Percentiles rank a stretch among this genome's conserved stretches.
These are phyloP conservation scores for Penicillium salamii DNA, from an alignment of 495 filamentous ascomycete species.

Conservation along the genomic window DNA sequence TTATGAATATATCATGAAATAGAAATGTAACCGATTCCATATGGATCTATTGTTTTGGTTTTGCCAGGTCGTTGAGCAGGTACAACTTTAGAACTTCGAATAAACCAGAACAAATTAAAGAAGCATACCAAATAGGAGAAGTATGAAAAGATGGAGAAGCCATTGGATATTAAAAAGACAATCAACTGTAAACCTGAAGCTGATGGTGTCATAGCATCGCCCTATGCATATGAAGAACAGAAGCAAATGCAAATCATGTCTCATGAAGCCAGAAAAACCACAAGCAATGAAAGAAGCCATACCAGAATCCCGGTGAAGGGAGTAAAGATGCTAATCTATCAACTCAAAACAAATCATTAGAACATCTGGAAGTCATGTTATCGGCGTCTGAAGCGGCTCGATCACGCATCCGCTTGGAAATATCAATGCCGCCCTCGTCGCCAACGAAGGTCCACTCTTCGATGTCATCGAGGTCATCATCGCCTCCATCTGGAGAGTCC, in stretches of 20 bases:
- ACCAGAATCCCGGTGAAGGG: background rate
- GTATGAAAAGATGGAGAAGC: background rate
- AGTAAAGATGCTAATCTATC: slow-evolving; percentile 2
- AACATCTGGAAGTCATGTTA: slow-evolving; percentile 14
- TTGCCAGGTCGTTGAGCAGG: background rate
- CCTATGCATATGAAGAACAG: slow-evolving; percentile 4
- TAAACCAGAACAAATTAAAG: background rate
- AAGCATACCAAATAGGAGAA: background rate
- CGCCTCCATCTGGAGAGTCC: slow-evolving; percentile 34
- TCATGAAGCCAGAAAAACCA: slow-evolving; percentile 6
- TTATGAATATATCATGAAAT: slow-evolving; percentile 11
- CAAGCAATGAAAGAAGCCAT: background rate
- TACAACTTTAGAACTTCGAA: too few species aligned
- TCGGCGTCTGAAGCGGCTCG: slow-evolving; percentile 29
- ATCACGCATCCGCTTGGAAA: slow-evolving; percentile 40
- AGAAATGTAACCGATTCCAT: slow-evolving; percentile 3
- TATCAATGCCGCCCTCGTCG: slow-evolving; percentile 59
- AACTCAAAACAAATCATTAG: slow-evolving; percentile 4
- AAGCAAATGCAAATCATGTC: slow-evolving; percentile 11
- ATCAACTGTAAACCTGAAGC: background rate
- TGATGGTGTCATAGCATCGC: background rate
- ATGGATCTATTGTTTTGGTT: slow-evolving; percentile 3
- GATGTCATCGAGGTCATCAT: slow-evolving; percentile 47
- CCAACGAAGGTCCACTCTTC: slow-evolving; percentile 75
- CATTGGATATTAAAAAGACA: slow-evolving; percentile 4